Conservation (phyloP, 441 rosid genomes). For the Biscutella laevigata region DNA sequence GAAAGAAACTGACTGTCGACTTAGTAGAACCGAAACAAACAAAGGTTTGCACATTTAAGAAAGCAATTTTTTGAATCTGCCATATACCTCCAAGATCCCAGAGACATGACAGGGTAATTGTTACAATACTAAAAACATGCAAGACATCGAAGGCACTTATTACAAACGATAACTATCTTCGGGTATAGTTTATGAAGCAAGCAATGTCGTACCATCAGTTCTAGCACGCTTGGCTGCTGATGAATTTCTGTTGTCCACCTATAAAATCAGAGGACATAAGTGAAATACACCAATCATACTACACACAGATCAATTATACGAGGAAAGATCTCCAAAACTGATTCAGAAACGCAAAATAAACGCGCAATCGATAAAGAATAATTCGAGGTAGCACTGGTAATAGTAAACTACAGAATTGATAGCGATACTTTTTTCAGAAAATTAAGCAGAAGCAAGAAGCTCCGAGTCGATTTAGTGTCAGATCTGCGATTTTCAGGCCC, state of each 20-base stretch:
- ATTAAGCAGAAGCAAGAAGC: slow-evolving; percentile 5
- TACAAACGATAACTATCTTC: background rate
- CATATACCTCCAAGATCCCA: background rate
- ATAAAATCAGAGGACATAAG: background rate
- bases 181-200: background rate
- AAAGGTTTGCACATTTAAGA: background rate
- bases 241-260: slow-evolving; percentile 92
- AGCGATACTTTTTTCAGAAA: too few relatives aligned
- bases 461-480: slow-evolving; percentile 6
- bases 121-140: background rate
- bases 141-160: background rate
- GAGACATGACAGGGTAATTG: background rate
- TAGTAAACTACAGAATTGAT: background rate
- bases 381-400: background rate
- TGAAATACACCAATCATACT: background rate
- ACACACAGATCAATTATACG: background rate
- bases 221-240: slow-evolving; percentile 97
- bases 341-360: background rate
- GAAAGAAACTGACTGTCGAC: background rate
- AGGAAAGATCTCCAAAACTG: background rate
- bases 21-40: background rate
- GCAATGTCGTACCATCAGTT: slow-evolving; percentile 61
- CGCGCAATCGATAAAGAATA: background rate
- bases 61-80: background rate
- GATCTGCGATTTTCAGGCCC: slow-evolving; percentile 10